Evolutionary conservation across 208 protist genomes (phyloP), one percentile per base, ranked within the genome.

Genomic region (Jaenimonas drosophilae): DNA sequence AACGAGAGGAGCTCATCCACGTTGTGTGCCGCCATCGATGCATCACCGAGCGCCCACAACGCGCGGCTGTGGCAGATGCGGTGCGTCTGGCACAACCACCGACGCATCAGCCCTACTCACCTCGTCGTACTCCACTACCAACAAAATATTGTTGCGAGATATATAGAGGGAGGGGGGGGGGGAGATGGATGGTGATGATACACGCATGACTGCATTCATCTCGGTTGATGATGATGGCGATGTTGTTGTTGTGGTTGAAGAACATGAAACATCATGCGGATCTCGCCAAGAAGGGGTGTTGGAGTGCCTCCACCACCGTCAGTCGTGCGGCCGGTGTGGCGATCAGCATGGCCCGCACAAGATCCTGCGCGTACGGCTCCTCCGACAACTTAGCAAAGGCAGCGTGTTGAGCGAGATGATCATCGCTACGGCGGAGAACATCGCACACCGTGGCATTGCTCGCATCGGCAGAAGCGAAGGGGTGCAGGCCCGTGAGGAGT

Each of bases 401-500:
- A 2, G 73, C 59, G 23, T 90, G 72, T 24, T 47, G 39, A 17
- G 58, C 60, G 2, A 90, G 61, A 20, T 63, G 48, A 16, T 59
- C 44, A 28, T 80, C 70, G 11, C 64, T 76, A n/a, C 64, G 44
- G 27, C 50, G 49, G 9, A 81, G 40, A 6, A 62, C 19, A 6
- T 54, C 40, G 49, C 72, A 84, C n/a, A 90, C 60, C 2, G 57
- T 52, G 40, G 60, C 56, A 39, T 74, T 64, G 6, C 49, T 53
- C n/a, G 48, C 46, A 16, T 38, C 27, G 23, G 38, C 59, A 26
- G 47, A 41, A 45, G 75, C 91, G 49, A 97, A 97, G 3, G 93
- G 94, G 43, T 95, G 81, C 23, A 68, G 64, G 45, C 88, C 88
- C 6, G 84, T 73, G 37, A 97, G 50, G 48, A 97, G 74, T 33